Conservation (phyloP, 768 basidiomycete species). For the Rubroboletus satanas region DNA sequence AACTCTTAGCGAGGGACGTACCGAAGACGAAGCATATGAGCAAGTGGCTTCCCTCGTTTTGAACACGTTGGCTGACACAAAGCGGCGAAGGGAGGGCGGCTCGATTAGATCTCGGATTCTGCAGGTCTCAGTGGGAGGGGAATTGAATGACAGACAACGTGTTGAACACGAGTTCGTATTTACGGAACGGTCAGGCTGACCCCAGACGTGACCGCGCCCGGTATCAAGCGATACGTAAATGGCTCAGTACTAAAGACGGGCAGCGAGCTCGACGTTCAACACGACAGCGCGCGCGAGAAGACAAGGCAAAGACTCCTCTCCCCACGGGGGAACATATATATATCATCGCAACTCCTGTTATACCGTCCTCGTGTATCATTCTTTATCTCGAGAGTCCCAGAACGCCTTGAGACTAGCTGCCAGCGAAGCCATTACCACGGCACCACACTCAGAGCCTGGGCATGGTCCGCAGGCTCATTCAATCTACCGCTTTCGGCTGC, state of each 20-base stretch:
- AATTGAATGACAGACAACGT: constrained; percentile 56
- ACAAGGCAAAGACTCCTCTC: not conserved
- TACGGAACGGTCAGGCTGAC: constrained; percentile 24
- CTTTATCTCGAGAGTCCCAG: constrained; percentile 2
- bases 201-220: not conserved
- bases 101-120: constrained; percentile 30
- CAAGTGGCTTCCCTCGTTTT: constrained; percentile 49
- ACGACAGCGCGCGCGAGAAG: not conserved
- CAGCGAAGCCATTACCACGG: not conserved
- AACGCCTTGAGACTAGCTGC: not conserved
- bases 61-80: constrained; percentile 56
- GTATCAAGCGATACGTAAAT: not conserved
- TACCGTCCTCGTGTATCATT: not conserved
- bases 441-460: constrained; percentile 1
- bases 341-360: not conserved
- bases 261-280: constrained; percentile 1
- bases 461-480: constrained; percentile 12
- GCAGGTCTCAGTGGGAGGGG: constrained; percentile 19
- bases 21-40: constrained; percentile 78
- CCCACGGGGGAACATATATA: not conserved
- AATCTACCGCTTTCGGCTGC: constrained; percentile 19
- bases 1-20: constrained; percentile 40
- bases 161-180: constrained; percentile 63
- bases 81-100: constrained; percentile 22
- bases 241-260: not conserved